A percentile compares a stretch with the other conserved stretches of the same genome.
These are phyloP conservation scores for Biscogniauxia sp. DNA, from an alignment of 2,329 filamentous ascomycete species.

Conservation along the genomic window DNA sequence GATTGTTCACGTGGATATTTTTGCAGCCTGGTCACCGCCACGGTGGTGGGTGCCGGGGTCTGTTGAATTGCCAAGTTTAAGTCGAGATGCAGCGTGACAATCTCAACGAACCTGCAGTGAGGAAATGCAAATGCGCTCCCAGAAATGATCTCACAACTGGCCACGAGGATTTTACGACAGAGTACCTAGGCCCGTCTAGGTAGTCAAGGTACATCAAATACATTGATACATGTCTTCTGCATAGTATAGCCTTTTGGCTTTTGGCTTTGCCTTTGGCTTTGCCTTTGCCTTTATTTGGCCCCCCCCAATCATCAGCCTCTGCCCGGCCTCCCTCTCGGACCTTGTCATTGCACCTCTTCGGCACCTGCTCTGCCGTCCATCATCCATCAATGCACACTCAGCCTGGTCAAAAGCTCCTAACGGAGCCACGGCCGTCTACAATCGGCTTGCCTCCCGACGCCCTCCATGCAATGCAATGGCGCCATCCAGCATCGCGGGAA, in stretches of 20 bases:
- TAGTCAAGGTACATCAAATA: no score
- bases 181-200: background rate
- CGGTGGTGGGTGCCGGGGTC: slow-evolving; percentile 6
- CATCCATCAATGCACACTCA: background rate
- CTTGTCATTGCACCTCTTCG: background rate
- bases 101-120: slow-evolving; percentile 11
- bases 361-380: background rate
- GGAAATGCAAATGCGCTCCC: background rate
- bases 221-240: background rate
- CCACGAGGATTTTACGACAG: background rate
- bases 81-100: slow-evolving; percentile 22
- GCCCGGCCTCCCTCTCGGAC: background rate
- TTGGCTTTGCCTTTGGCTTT: background rate
- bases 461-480: background rate
- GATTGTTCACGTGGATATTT: slow-evolving; percentile 24
- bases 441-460: background rate
- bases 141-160: background rate
- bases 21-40: slow-evolving; percentile 13
- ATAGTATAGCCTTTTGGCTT: background rate
- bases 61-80: slow-evolving; percentile 22
- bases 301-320: background rate
- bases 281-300: background rate
- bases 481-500: background rate
- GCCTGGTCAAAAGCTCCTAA: background rate
- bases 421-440: background rate